A percentile compares a stretch with the other conserved stretches of the same genome.
phyloP scores from a whole-genome alignment of 2,329 filamentous ascomycete species.

The Aureobasidium pullulans region DNA sequence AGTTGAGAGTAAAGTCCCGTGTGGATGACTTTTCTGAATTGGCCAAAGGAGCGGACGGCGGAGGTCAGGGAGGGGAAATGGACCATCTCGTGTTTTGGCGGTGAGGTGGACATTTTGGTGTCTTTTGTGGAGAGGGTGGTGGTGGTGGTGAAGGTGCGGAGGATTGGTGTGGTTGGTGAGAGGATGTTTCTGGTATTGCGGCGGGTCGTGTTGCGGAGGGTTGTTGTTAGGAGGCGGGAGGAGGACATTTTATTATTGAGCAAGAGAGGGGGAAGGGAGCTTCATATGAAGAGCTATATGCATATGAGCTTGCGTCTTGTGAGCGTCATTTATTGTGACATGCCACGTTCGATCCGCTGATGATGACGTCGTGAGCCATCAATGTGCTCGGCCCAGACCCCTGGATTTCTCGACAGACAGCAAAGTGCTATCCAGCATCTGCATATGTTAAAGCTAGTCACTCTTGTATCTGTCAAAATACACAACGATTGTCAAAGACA shows the following conservation, averaged over 20 bases:
- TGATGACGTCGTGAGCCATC: too few species aligned
- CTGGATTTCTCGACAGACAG: too few species aligned
- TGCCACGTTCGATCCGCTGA: too few species aligned
- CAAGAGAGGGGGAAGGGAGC: neutral
- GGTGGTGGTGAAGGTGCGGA: slow-evolving; percentile 21
- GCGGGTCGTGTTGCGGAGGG: neutral
- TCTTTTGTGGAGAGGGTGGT: slow-evolving; percentile 26
- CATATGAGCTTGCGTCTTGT: neutral
- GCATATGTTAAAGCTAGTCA: too few species aligned
- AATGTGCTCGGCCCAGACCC: too few species aligned
- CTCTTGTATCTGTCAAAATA: too few species aligned
- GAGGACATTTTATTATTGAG: neutral
- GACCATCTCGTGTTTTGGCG: slow-evolving; percentile 46
- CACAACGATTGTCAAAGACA: too few species aligned
- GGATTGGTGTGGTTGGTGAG: neutral
- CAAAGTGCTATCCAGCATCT: too few species aligned
- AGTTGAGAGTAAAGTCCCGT: slow-evolving; percentile 58
- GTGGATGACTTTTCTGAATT: slow-evolving; percentile 55
- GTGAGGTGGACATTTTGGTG: slow-evolving; percentile 24
- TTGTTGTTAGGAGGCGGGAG: neutral
- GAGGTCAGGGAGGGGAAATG: slow-evolving; percentile 52
- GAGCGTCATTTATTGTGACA: neutral
- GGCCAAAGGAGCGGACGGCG: slow-evolving; percentile 47
- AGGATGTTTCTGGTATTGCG: neutral
- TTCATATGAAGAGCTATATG: neutral